These are phyloP conservation scores for Chaetomiaceae sp. DNA, from an alignment of 2,329 filamentous ascomycete genomes.

Conservation along the genomic window DNA sequence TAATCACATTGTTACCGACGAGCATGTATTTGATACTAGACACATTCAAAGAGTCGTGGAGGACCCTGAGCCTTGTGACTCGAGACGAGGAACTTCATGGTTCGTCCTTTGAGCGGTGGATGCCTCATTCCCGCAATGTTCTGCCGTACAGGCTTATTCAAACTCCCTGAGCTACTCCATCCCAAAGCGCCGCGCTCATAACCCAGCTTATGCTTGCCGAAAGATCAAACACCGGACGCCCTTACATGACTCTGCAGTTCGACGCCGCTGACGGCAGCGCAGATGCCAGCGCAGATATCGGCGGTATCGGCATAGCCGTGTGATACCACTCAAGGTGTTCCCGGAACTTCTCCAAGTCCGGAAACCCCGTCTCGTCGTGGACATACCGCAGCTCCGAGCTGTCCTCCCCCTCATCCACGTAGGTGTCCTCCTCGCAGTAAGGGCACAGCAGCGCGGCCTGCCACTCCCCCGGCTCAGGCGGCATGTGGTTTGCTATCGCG, in stretches of 20 bases:
- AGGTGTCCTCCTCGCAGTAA: slow-evolving; percentile 50
- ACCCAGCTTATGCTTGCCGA: background rate
- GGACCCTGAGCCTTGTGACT: no score
- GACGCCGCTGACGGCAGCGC: slow-evolving; percentile 29
- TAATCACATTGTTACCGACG: background rate
- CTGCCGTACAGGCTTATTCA: background rate
- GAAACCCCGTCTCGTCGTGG: slow-evolving; percentile 43
- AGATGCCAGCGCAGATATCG: slow-evolving; percentile 25
- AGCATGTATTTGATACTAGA: slow-evolving; percentile 4
- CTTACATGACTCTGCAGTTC: slow-evolving; percentile 34
- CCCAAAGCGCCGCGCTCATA: slow-evolving; percentile 9
- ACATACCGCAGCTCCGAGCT: slow-evolving; percentile 46
- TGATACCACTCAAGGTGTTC: slow-evolving; percentile 55
- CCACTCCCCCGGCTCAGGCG: slow-evolving; percentile 46
- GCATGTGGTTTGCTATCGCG: slow-evolving; percentile 52
- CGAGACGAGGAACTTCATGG: background rate
- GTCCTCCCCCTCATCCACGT: slow-evolving; percentile 43
- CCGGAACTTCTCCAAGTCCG: slow-evolving; percentile 42
- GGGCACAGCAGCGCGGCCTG: slow-evolving; percentile 47
- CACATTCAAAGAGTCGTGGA: background rate
- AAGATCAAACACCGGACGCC: slow-evolving; percentile 7
- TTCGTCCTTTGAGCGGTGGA: background rate
- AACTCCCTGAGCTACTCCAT: background rate
- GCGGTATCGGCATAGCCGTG: slow-evolving; percentile 34
- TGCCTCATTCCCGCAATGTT: background rate